Conservation (phyloP, 192 early-diverging fungal species). For the Helicostylum pulchrum region DNA sequence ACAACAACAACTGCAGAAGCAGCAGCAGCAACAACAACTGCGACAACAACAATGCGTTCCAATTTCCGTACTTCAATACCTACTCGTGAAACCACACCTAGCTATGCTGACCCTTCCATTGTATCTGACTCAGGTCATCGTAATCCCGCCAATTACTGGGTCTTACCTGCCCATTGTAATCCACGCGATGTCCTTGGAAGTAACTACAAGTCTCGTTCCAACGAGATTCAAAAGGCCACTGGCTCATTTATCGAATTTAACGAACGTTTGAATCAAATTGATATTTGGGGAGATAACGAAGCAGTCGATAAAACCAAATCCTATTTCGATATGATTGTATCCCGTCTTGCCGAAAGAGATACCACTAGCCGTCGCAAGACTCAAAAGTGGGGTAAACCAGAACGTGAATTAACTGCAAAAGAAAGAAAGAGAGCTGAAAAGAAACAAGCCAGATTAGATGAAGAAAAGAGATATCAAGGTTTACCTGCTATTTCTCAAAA, state of each 20-base stretch:
- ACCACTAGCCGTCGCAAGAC: slow-evolving; percentile 10
- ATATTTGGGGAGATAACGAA: slow-evolving; percentile 34
- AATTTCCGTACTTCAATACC: no score
- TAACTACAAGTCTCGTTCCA: slow-evolving; percentile 6
- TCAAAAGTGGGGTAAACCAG: slow-evolving; percentile 39
- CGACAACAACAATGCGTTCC: no score
- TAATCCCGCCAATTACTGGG: slow-evolving; percentile 37
- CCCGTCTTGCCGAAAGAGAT: slow-evolving; percentile 3
- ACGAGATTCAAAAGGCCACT: slow-evolving; percentile 27
- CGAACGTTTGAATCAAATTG: slow-evolving; percentile 33
- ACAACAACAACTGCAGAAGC: no score
- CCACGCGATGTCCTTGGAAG: slow-evolving; percentile 25
- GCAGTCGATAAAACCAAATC: slow-evolving; percentile 24
- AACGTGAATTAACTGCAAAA: slow-evolving; percentile 32
- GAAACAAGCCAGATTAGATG: slow-evolving; percentile 9
- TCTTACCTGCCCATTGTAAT: slow-evolving; percentile 19
- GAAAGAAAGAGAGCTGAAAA: slow-evolving; percentile 25
- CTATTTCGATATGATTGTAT: slow-evolving; percentile 22
- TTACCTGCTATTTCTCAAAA: slow-evolving; percentile 12
- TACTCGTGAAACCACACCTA: no score
- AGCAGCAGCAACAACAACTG: no score
- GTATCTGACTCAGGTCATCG: neutral
- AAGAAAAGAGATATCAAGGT: slow-evolving; percentile 29
- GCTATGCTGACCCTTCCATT: no score
- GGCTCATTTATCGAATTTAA: slow-evolving; percentile 33